phyloP scores from a whole-genome alignment of 2,329 filamentous ascomycete genomes.

The Aspergillus pseudonomiae region DNA sequence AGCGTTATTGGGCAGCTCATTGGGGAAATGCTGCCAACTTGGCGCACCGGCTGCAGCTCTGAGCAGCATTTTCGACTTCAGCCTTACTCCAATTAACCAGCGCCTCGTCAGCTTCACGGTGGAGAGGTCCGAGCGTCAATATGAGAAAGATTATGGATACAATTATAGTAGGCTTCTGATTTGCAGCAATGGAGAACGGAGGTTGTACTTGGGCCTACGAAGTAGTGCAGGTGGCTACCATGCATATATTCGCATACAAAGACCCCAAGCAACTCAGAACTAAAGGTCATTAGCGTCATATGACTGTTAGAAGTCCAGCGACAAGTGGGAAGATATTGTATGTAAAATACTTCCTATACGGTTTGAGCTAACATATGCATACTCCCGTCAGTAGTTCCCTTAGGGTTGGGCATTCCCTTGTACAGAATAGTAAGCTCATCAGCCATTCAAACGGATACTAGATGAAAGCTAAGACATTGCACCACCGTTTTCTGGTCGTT shows the following conservation, averaged over 20 bases:
- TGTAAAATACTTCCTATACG: background rate
- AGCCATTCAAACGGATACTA: background rate
- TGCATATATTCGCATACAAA: background rate
- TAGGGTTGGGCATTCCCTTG: background rate
- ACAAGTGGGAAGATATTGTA: background rate
- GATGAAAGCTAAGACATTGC: background rate
- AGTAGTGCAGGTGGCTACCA: background rate
- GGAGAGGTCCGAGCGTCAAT: background rate
- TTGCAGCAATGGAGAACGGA: background rate
- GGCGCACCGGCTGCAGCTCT: background rate
- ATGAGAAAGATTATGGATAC: background rate
- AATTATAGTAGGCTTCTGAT: background rate
- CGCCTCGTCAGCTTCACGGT: background rate
- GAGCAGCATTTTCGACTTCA: background rate
- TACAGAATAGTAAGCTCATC: background rate
- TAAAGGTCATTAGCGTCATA: fast-evolving
- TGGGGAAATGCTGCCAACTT: background rate
- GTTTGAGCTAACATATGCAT: background rate
- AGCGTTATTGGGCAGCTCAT: background rate
- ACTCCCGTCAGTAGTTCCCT: background rate
- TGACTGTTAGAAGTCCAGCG: background rate
- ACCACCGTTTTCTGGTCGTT: background rate
- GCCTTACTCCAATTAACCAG: background rate
- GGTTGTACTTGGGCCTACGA: background rate
- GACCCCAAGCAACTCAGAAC: background rate